Evolutionary conservation across 129 eudicot genomes (phyloP).

Genomic region (Centella asiatica): DNA sequence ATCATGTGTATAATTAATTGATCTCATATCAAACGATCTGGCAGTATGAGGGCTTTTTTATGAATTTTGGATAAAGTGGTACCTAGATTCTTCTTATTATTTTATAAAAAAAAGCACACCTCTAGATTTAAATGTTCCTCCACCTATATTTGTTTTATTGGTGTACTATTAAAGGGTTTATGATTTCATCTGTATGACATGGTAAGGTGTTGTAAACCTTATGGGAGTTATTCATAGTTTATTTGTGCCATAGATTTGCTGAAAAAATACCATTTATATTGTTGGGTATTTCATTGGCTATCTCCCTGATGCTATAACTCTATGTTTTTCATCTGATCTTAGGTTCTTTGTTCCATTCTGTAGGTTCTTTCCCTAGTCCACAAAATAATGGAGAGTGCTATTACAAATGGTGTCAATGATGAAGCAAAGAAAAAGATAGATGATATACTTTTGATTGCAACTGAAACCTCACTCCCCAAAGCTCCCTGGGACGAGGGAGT

Average conservation of each 20-base stretch:
- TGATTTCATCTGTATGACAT: no score
- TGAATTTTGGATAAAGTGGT: not conserved
- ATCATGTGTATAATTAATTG: not conserved
- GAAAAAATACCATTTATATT: not conserved
- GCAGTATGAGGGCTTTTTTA: not conserved
- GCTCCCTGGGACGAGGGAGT: conserved; percentile 97
- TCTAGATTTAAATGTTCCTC: not conserved
- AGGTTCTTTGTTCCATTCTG: conserved; percentile 4
- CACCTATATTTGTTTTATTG: no score
- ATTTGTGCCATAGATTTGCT: not conserved
- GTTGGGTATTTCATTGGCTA: not conserved
- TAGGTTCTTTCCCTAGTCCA: conserved; percentile 66
- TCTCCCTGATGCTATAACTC: not conserved
- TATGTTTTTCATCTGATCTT: conserved; percentile 1
- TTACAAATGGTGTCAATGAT: conserved; percentile 20
- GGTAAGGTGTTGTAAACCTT: no score
- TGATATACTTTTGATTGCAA: conserved; percentile 29
- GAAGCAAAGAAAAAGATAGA: conserved; percentile 56
- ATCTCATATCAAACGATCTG: not conserved
- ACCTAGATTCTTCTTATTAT: not conserved
- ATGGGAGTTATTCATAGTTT: no score
- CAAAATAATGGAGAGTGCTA: conserved; percentile 30
- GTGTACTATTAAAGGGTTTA: no score
- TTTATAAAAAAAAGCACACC: not conserved
- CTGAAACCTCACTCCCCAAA: conserved; percentile 57